Base-by-base conservation (phyloP, 148 eudicot genomes). In the Drosera capensis region DNA sequence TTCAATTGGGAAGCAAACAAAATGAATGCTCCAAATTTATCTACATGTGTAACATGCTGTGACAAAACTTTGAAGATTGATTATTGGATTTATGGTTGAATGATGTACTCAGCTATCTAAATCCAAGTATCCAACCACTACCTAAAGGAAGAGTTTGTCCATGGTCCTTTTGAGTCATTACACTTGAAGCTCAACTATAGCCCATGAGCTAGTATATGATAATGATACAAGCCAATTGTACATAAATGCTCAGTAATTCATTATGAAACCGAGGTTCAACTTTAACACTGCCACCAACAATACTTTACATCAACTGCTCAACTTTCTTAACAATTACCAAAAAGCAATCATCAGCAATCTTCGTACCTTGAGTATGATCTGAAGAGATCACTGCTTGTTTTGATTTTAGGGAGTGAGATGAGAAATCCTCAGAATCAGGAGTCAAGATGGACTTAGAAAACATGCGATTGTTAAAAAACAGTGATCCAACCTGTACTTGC, bases 361-460 rank as follows among this genome's bases (percentile, higher is more conserved):
- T 25, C 55, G 42, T 59, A 87, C 94, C 96, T 71, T 70, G 78
- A 50, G 56, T 41, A 23, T 60, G 70, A 30, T 82, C 94, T 14
- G 86, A 71, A 55, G 59, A 55, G 23, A 30, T 36, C 48, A 72
- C 69, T 35, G 29, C 14, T 57, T 69, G 75, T 30, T 40, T 58
- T 37, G 86, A 64, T 63, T 59, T 60, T 31, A 64, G 68, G 28
- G 77, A 70, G 42, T 82, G 71, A 36, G 86, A 55, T n/a, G 15
- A 90, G 96, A 49, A 87, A 65, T 62, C 48, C 67, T 28, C 60
- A 66, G 86, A 74, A 46, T 63, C 71, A 45, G 86, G 76, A 40
- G 94, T 74, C 65, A 66, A 31, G 20, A 75, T 65, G 8, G 80
- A 60, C 14, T 93, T 78, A 37, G 80, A 82, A 58, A 69, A 37